phyloP scores from a whole-genome alignment of 768 basidiomycete species.

The Leucocoprinus birnbaumii region DNA sequence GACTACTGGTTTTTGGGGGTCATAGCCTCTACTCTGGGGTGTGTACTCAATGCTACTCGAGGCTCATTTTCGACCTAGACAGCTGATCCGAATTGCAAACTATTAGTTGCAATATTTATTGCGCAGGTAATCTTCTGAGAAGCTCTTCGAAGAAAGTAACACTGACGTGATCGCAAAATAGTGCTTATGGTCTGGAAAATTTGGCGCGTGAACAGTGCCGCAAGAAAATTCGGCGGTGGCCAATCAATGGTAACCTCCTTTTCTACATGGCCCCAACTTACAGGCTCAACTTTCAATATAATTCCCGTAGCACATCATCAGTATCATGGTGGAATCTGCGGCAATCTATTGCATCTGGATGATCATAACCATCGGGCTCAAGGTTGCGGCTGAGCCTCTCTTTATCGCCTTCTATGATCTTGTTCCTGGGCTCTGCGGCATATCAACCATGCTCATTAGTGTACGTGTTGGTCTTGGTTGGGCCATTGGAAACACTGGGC shows the following conservation, averaged over 20 bases:
- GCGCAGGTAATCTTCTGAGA: not conserved
- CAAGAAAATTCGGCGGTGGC: not conserved
- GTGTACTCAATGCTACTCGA: not conserved
- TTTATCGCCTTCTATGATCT: conserved; percentile 16
- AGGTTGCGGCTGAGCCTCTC: conserved; percentile 13
- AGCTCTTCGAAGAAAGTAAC: no score
- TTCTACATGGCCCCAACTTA: not conserved
- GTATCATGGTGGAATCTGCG: conserved; percentile 14
- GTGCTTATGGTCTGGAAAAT: conserved; percentile 4
- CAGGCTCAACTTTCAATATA: not conserved
- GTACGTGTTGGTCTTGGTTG: conserved; percentile 10
- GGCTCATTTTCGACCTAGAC: not conserved
- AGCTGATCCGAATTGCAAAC: not conserved
- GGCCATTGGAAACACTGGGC: not conserved
- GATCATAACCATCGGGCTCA: conserved; percentile 14
- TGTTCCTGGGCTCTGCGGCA: conserved; percentile 5
- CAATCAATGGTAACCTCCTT: not conserved
- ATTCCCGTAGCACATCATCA: conserved; percentile 5
- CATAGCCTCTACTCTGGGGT: conserved; percentile 2
- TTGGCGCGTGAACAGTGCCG: not conserved
- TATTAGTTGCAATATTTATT: conserved; percentile 2
- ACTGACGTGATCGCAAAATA: not conserved
- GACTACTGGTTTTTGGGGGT: conserved; percentile 1
- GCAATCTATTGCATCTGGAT: conserved; percentile 17
- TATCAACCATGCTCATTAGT: conserved; percentile 13